Evolutionary conservation across 495 filamentous ascomycete species (phyloP).

Genomic region (Daldinia caldariorum): DNA sequence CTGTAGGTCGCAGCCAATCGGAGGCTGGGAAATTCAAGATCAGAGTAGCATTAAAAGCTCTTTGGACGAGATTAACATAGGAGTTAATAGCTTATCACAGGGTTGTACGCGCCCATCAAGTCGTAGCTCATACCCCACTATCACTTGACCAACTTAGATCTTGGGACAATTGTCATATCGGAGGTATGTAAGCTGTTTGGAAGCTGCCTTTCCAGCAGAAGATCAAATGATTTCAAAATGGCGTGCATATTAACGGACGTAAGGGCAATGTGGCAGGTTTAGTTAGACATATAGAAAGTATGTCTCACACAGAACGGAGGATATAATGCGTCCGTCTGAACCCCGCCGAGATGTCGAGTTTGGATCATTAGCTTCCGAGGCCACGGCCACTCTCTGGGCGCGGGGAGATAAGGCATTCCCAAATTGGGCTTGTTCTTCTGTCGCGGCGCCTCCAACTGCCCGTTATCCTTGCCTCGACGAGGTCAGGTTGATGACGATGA

Average conservation of each 20-base stretch:
- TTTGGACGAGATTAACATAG: constrained; percentile 41
- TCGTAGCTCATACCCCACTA: constrained; percentile 46
- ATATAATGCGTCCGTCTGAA: constrained; percentile 17
- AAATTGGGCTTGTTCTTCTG: constrained; percentile 19
- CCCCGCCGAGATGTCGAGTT: constrained; percentile 22
- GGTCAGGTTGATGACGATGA: constrained; percentile 36
- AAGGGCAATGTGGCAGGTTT: constrained; percentile 30
- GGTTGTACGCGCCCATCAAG: constrained; percentile 45
- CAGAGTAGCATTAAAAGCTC: constrained; percentile 31
- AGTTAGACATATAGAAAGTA: constrained; percentile 32
- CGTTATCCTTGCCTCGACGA: constrained; percentile 18
- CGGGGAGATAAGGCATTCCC: constrained; percentile 44
- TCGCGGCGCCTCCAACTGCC: constrained; percentile 7
- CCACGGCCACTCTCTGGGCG: constrained; percentile 10
- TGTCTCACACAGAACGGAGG: constrained; percentile 22
- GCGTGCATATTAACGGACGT: constrained; percentile 22
- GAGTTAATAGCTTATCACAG: constrained; percentile 39
- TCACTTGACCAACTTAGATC: constrained; percentile 46
- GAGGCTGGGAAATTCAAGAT: constrained; percentile 13
- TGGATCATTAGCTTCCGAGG: constrained; percentile 12
- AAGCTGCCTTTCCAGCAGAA: constrained; percentile 18
- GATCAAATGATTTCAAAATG: constrained; percentile 36
- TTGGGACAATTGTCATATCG: constrained; percentile 42
- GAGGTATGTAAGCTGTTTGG: constrained; percentile 18
- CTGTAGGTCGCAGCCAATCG: constrained; percentile 39